A percentile compares a stretch with the other conserved stretches of the same genome.
Conservation (phyloP, 305 asterid species). For the Striga hermonthica region DNA sequence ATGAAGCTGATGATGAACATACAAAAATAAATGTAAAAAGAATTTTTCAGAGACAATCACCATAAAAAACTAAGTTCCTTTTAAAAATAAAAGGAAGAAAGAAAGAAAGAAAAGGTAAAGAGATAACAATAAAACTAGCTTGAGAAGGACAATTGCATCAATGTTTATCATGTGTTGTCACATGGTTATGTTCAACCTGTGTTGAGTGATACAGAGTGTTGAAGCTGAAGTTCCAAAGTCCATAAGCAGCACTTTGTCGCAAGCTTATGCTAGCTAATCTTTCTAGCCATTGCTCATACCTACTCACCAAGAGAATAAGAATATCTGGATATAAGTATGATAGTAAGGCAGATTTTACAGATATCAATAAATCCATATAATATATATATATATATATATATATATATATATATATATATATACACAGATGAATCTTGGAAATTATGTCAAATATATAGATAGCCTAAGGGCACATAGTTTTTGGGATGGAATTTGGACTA, state of each 20-base stretch:
- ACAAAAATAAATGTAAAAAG: neutral
- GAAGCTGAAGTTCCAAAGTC: constrained; percentile 89
- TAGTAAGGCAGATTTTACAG: constrained; percentile 27
- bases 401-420: too few species aligned
- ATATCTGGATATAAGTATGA: constrained; percentile 12
- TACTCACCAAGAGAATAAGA: constrained; percentile 33
- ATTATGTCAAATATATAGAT: too few species aligned
- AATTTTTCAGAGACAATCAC: neutral
- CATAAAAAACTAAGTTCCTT: neutral
- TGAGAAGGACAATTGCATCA: neutral
- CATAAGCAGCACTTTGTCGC: constrained; percentile 97
- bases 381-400: too few species aligned
- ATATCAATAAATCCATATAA: too few species aligned
- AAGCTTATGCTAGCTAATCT: constrained; percentile 75
- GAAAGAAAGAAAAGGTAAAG: too few species aligned
- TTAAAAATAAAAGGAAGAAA: too few species aligned
- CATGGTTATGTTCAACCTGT: constrained; percentile 55
- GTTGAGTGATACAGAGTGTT: constrained; percentile 84
- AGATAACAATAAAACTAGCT: neutral
- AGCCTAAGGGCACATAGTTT: too few species aligned
- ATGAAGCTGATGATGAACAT: constrained; percentile 5
- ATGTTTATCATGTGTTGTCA: neutral
- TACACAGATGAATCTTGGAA: too few species aligned
- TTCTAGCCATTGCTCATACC: constrained; percentile 73
- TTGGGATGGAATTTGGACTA: too few species aligned